These are phyloP conservation scores for Cordyceps sp. DNA, from an alignment of 2,329 filamentous ascomycete species.

Conservation along the genomic window DNA sequence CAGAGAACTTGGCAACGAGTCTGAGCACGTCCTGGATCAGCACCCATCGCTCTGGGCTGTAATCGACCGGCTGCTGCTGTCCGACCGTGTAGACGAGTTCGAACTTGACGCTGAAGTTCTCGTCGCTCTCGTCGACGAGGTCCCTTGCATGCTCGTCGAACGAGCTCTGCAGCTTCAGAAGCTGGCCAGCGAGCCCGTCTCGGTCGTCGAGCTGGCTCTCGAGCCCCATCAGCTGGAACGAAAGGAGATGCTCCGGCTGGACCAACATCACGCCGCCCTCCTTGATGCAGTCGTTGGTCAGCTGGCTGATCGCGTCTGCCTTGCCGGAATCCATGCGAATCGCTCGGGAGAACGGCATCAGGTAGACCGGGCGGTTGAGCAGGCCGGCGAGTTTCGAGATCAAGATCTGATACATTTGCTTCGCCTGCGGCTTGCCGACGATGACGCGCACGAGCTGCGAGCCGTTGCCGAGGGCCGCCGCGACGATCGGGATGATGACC, in stretches of 20 bases:
- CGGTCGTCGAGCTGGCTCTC: constrained; percentile 23
- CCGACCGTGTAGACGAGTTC: constrained; percentile 50
- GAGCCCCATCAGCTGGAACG: constrained; percentile 43
- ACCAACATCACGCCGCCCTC: constrained; percentile 38
- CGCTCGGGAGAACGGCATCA: constrained; percentile 41
- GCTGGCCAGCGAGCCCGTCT: constrained; percentile 13
- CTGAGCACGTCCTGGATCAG: constrained; percentile 1
- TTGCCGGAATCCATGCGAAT: constrained; percentile 9
- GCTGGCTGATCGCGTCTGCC: constrained; percentile 16
- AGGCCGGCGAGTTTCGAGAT: constrained; percentile 31
- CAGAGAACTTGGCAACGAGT: constrained; percentile 22
- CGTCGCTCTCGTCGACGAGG: constrained; percentile 49
- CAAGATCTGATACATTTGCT: constrained; percentile 31
- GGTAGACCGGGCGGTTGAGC: constrained; percentile 32
- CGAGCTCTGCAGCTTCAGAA: constrained; percentile 3
- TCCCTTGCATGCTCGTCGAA: constrained; percentile 21
- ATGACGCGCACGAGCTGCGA: constrained; percentile 36
- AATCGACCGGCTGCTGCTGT: constrained; percentile 16
- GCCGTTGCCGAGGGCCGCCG: constrained; percentile 32
- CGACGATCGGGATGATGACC: constrained; percentile 50
- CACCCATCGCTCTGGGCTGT: constrained; percentile 2
- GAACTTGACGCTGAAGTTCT: constrained; percentile 42
- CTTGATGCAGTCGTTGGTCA: constrained; percentile 23
- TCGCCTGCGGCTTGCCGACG: constrained; percentile 42
- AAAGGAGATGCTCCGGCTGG: constrained; percentile 48